Evolutionary conservation across 2,329 filamentous ascomycete species (phyloP).

Genomic region (Colletotrichum orchidophilum): DNA sequence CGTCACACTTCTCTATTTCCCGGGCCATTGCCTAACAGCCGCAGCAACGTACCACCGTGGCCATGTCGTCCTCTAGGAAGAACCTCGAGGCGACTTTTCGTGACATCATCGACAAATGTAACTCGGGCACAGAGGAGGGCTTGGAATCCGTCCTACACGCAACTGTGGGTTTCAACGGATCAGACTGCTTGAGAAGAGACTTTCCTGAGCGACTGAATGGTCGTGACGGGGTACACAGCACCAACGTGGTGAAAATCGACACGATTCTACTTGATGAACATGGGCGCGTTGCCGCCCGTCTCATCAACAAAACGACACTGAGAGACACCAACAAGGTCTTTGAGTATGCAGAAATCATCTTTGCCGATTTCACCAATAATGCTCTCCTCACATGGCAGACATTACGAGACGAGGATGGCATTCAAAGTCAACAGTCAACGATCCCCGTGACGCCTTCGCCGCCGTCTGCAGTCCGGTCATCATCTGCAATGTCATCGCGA

Average conservation of each 20-base stretch:
- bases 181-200: not conserved
- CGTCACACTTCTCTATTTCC: too few relatives aligned
- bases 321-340: not conserved
- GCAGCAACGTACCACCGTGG: too few relatives aligned
- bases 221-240: not conserved
- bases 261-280: not conserved
- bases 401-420: slow-evolving; percentile 5
- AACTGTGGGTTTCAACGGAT: not conserved
- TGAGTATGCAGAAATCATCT: slow-evolving; percentile 8
- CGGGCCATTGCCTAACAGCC: too few relatives aligned
- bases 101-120: not conserved
- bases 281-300: not conserved
- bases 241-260: not conserved
- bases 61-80: not conserved
- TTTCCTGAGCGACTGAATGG: not conserved
- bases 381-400: not conserved
- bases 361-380: not conserved
- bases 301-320: not conserved
- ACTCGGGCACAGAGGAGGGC: not conserved
- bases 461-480: not conserved
- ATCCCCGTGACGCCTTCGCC: not conserved
- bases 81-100: not conserved
- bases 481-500: not conserved
- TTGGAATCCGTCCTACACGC: not conserved
- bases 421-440: not conserved